Base-by-base conservation (phyloP, 306 rosid species). In the Bauhinia variegata region DNA sequence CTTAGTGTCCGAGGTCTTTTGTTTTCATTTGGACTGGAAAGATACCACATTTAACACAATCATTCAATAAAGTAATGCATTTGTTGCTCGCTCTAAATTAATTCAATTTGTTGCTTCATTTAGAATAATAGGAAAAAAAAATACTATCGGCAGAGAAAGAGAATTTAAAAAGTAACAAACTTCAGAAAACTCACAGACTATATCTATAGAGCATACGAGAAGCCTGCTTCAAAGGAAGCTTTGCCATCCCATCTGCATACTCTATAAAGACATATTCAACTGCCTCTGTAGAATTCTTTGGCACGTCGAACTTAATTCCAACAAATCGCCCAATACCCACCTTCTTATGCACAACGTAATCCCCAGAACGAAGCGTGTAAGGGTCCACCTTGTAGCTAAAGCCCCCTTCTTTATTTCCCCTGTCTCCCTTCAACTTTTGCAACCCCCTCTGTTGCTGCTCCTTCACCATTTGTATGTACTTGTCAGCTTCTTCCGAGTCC, bases 221-320 rank as follows among this genome's bases (percentile, higher is more conserved):
- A 36, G 98, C 96, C 79, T 93, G 96, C 55, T 79, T 82, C 38
- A 88, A 85, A 67, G 97, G 97, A 33, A 93, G 91, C 78, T 93
- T 93, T 0, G 97, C 98, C 98, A 93, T 89, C 28, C 91, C 97
- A 77, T 93, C 98, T 11, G 95, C 89, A 68, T 88, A 93, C 84
- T 89, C 97, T 6, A 89, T 84, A 81, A 88, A 93, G 64, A 84
- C 98, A 79, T 88, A 89, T 83, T 92, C 98, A 18, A 69, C 67
- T 18, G 79, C 44, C 43, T 76, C 74, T 0, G 75, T 18, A 43
- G 91, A 85, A 63, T 77, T 83, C 80, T 80, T 83, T 4, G 88
- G 68, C 68, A 75, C 78, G 69, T 90, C 96, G n/a, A 87, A 71
- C 65, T 82, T 84, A 59, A 93, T 88, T 11, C 91, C 85, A n/a